A percentile compares a stretch with the other conserved stretches of the same genome.
phyloP scores from a whole-genome alignment of 2,329 filamentous ascomycete genomes.

The Coniochaeta pulveracea region DNA sequence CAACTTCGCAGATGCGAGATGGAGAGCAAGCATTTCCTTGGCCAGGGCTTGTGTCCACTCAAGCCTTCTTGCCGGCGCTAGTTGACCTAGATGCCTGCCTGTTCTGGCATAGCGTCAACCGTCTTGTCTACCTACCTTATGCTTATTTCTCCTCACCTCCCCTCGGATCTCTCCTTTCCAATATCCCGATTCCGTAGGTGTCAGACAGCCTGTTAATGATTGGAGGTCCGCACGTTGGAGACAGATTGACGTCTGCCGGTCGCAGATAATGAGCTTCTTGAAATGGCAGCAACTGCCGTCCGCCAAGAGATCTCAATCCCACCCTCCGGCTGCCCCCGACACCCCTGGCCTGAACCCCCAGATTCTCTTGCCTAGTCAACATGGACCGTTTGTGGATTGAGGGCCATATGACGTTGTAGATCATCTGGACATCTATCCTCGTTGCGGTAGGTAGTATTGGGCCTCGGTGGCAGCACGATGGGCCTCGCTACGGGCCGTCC shows the following conservation, averaged over 20 bases:
- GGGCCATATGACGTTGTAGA: background rate
- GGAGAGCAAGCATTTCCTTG: slow-evolving; percentile 2
- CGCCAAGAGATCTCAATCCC: slow-evolving; percentile 1
- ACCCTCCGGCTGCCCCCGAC: background rate
- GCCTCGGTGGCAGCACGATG: too few relatives aligned
- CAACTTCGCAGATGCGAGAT: too few relatives aligned
- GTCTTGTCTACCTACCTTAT: too few relatives aligned
- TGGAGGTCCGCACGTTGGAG: too few relatives aligned
- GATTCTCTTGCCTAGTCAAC: background rate
- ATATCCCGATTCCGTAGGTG: background rate
- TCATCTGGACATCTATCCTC: slow-evolving; percentile 3
- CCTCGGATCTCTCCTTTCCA: background rate
- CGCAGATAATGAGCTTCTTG: background rate
- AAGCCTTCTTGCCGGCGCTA: slow-evolving; percentile 3
- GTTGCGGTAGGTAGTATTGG: slow-evolving; percentile 3
- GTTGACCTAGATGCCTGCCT: slow-evolving; percentile 1
- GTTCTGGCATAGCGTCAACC: background rate
- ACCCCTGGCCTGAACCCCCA: background rate
- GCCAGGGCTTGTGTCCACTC: too few relatives aligned
- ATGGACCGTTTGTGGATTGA: background rate
- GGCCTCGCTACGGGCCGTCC: too few relatives aligned
- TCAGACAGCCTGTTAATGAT: background rate
- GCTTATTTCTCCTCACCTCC: slow-evolving; percentile 1
- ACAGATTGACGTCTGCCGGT: too few relatives aligned
- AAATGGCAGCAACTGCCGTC: slow-evolving; percentile 1